Evolutionary conservation across 352 stramenopile genomes (phyloP), one percentile per base, ranked within the genome.

Genomic region (Globisporangium spiculum): DNA sequence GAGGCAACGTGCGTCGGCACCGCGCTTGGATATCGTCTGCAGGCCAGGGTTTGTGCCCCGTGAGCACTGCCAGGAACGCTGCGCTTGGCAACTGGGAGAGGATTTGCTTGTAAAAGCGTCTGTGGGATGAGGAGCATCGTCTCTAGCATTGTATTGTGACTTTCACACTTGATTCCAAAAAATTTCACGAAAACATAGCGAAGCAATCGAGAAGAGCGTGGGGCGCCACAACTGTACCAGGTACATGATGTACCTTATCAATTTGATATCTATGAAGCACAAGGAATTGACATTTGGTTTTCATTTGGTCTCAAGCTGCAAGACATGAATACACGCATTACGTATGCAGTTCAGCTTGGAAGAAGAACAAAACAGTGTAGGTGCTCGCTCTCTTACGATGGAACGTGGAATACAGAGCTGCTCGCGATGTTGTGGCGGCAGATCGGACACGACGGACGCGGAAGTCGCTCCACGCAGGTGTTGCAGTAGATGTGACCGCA

Each of bases 401-500:
- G 81, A 12, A 90, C 79, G 57, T 92, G 84, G 65, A 95, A 95
- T 4, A 69, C 63, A 12, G 84, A 91, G 55, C 77, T 89, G 32
- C 74, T 78, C 26, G 67, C 54, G 61, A 95, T 91, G 67, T 72
- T 63, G 56, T 91, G 72, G 36, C 87, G 81, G 46, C 87, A 93
- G 46, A 93, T 80, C 30, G 87, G 87, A 52, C 87, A 95, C 66
- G 83, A 85, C 3, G 73, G 79, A 10, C 78, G 81, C 18, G 81
- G 85, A 22, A 95, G 69, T 9, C 78, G 84, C 48, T 79, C 66
- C 22, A 93, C 74, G 60, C 88, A 96, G n/a, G 60, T 66, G 14
- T 72, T 68, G 70, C 86, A 96, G 70, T 94, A 93, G 44, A 93
- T 92, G 74, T 96, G 86, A 34, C 86, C 88, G 41, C 88, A 94